These are phyloP conservation scores for Verticillium nonalfalfae DNA, from an alignment of 2,329 filamentous ascomycete species.

Conservation along the genomic window DNA sequence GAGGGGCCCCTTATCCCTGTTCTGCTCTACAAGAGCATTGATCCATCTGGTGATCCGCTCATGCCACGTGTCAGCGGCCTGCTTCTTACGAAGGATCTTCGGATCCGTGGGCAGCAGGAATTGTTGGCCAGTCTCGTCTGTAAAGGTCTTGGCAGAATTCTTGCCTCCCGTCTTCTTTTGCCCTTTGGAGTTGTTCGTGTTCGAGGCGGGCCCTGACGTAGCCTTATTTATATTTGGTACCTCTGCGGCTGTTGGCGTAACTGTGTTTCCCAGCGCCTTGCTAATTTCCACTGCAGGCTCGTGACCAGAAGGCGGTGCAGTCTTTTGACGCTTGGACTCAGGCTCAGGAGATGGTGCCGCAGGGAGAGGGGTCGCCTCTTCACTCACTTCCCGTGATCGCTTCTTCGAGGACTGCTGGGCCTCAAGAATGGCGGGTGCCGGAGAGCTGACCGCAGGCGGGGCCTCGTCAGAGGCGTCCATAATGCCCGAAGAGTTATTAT, in stretches of 20 bases:
- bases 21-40: conserved; percentile 16
- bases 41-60: conserved; percentile 27
- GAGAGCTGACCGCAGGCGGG: neutral
- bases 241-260: neutral
- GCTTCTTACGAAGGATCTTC: neutral
- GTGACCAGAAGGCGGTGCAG: neutral
- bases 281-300: neutral
- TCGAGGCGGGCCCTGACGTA: neutral
- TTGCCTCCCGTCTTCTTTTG: neutral
- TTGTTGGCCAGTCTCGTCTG: neutral
- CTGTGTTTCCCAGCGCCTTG: neutral
- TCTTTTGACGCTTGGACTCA: conserved; percentile 14
- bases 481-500: neutral
- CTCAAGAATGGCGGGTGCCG: neutral
- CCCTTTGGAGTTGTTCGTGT: neutral
- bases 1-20: conserved; percentile 5
- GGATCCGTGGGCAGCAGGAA: neutral
- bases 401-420: conserved; percentile 15
- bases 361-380: neutral
- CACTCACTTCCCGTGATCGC: conserved; percentile 18
- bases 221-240: neutral
- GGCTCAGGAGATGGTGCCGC: conserved; percentile 4
- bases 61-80: conserved; percentile 16
- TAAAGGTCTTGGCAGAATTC: neutral
- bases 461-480: conserved; percentile 6